A percentile compares a stretch with the other conserved stretches of the same genome.
Evolutionary conservation across 148 eudicot species (phyloP).

Genomic region (Nepenthes gracilis): DNA sequence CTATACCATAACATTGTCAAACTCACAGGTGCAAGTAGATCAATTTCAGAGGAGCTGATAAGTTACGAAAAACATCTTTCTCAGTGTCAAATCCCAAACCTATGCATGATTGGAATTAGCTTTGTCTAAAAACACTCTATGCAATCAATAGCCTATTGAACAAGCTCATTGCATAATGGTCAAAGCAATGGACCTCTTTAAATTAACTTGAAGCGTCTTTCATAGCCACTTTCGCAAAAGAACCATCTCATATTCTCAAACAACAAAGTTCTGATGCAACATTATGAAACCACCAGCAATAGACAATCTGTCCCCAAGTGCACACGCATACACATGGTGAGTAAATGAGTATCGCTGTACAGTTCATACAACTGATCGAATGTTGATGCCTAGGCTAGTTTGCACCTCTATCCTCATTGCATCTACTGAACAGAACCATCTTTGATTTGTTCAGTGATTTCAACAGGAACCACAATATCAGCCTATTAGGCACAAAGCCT

Average conservation of each 20-base stretch:
- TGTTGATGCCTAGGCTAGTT: slow-evolving; percentile 58
- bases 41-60: slow-evolving; percentile 79
- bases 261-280: too few relatives aligned
- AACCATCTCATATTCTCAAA: too few relatives aligned
- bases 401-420: slow-evolving; percentile 59
- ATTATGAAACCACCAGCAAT: too few relatives aligned
- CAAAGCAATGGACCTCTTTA: background rate
- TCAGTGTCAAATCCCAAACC: slow-evolving; percentile 65
- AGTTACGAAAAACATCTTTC: slow-evolving; percentile 53
- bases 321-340: background rate
- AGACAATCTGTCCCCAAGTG: background rate
- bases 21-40: slow-evolving; percentile 84
- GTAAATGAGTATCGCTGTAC: slow-evolving; percentile 6
- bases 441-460: slow-evolving; percentile 50
- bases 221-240: too few relatives aligned
- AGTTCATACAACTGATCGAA: slow-evolving; percentile 65
- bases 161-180: too few relatives aligned
- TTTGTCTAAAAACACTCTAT: background rate
- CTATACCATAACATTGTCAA: slow-evolving; percentile 60
- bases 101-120: slow-evolving; percentile 1
- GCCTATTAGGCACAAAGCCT: slow-evolving; percentile 93
- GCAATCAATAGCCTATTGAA: too few relatives aligned
- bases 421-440: slow-evolving; percentile 28
- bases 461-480: slow-evolving; percentile 89
- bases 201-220: too few relatives aligned